Base-by-base conservation (phyloP, 768 basidiomycete genomes). In the Tulasnella sp. region DNA sequence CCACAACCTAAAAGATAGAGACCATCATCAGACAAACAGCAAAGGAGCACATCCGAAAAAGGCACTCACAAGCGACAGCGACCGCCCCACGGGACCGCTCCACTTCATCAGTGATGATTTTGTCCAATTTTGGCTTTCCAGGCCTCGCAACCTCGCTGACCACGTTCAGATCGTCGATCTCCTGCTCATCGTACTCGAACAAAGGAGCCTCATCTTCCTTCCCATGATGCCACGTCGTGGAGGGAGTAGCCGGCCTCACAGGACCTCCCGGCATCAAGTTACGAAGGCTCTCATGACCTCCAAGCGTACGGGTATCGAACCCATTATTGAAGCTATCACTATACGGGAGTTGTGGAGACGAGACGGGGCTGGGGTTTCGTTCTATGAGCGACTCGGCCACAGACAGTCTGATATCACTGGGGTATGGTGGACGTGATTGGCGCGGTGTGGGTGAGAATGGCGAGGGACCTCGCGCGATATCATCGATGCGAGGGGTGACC, bases 21-120 rank as follows among this genome's bases (percentile, higher is more conserved):
- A 29, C 13, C 38, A n/a, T 32, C n/a, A 15, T 2, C 19, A 56
- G 15, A 23, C 26, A 29, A 15, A 30, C 2, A 34, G 4, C 5
- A 34, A 41, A 24, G 30, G 29, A 11, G 51, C 4, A 30, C 32
- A 26, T 47, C 15, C 19, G 10, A 30, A 3, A 43, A 52, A n/a
- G 1, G 0, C 23, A 78, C 85, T 74, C 66, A 86, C 86, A 86
- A 11, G 82, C 83, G 49, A 89, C 86, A 47, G 83, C 73, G 58
- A 85, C 67, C 11, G 78, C 73, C 17, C 84, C 84, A 61, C 70
- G 66, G 29, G 83, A 76, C 15, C 65, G 66, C 48, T 77, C 73
- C 2, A 86, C 78, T 70, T 88, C 88, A 59, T 86, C 83, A 27
- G 77, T 75, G 23, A 88, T 65, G 32, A 88, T 78, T 58, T 74